Conservation (phyloP, 139 green algal species). For the Spirogloea muscicola region DNA sequence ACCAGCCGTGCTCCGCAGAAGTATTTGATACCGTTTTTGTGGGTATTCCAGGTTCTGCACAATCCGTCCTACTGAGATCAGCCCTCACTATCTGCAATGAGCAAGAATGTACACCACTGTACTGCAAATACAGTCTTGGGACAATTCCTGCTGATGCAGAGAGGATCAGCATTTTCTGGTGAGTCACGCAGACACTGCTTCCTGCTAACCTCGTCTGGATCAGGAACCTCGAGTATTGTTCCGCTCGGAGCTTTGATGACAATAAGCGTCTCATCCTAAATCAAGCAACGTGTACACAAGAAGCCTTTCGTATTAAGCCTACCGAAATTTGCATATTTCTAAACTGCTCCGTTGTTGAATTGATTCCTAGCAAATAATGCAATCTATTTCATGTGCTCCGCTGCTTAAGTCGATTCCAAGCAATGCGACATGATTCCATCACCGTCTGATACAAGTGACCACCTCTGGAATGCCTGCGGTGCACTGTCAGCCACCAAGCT, state of each 20-base stretch:
- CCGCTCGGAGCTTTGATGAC: constrained; percentile 72
- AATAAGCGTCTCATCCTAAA: constrained; percentile 73
- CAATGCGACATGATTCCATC: too few species aligned
- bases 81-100: not conserved
- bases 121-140: not conserved
- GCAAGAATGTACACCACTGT: not conserved
- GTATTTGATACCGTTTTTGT: constrained; percentile 24
- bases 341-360: too few species aligned
- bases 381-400: too few species aligned
- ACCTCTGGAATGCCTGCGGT: too few species aligned
- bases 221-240: constrained; percentile 72
- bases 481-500: too few species aligned
- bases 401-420: too few species aligned
- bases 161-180: not conserved
- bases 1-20: constrained; percentile 16
- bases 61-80: not conserved
- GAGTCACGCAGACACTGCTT: too few species aligned
- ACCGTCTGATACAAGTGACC: too few species aligned
- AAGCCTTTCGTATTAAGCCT: too few species aligned
- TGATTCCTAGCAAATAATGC: too few species aligned
- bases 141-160: not conserved
- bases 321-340: too few species aligned
- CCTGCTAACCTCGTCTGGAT: constrained; percentile 56
- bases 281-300: too few species aligned
- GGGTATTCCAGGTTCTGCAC: not conserved